These are phyloP conservation scores for Xerophyta viscosa DNA, from an alignment of 106 monocot species.

Conservation along the genomic window DNA sequence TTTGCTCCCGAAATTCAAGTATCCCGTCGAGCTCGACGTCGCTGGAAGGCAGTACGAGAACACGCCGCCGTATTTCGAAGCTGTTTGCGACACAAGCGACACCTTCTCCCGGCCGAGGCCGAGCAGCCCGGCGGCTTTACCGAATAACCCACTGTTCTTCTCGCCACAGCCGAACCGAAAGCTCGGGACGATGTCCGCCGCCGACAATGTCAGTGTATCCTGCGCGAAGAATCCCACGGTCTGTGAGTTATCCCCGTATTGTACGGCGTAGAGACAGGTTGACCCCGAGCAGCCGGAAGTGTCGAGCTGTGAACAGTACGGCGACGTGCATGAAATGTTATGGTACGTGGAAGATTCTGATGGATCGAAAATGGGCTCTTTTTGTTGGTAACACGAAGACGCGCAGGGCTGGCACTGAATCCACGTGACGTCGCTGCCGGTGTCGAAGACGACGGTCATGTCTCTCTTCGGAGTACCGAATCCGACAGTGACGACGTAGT, in stretches of 20 bases:
- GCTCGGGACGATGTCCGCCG: slow-evolving; percentile 7
- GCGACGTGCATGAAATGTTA: slow-evolving; percentile 22
- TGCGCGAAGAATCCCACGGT: slow-evolving; percentile 4
- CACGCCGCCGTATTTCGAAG: slow-evolving; percentile 15
- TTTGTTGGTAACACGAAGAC: slow-evolving; percentile 11
- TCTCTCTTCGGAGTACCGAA: slow-evolving; percentile 6
- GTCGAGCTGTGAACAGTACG: slow-evolving; percentile 11
- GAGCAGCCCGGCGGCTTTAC: slow-evolving; percentile 18
- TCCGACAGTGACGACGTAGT: neutral
- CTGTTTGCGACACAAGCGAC: slow-evolving; percentile 26
- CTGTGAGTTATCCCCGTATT: slow-evolving; percentile 18
- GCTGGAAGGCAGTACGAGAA: slow-evolving; percentile 53
- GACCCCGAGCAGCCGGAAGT: neutral
- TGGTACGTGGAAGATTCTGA: slow-evolving; percentile 17
- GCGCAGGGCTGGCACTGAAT: slow-evolving; percentile 8
- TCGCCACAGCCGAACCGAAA: slow-evolving; percentile 43
- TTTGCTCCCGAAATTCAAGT: slow-evolving; percentile 15
- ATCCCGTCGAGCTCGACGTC: slow-evolving; percentile 22
- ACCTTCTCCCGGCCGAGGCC: slow-evolving; percentile 27
- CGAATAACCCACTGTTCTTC: slow-evolving; percentile 21
- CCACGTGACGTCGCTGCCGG: slow-evolving; percentile 28
- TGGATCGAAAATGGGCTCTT: slow-evolving; percentile 23
- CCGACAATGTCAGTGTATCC: slow-evolving; percentile 15
- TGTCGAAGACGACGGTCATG: slow-evolving; percentile 17
- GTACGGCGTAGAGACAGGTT: slow-evolving; percentile 13